These are phyloP conservation scores for Lasiodiplodia gonubiensis DNA, from an alignment of 2,329 filamentous ascomycete species.

Conservation along the genomic window DNA sequence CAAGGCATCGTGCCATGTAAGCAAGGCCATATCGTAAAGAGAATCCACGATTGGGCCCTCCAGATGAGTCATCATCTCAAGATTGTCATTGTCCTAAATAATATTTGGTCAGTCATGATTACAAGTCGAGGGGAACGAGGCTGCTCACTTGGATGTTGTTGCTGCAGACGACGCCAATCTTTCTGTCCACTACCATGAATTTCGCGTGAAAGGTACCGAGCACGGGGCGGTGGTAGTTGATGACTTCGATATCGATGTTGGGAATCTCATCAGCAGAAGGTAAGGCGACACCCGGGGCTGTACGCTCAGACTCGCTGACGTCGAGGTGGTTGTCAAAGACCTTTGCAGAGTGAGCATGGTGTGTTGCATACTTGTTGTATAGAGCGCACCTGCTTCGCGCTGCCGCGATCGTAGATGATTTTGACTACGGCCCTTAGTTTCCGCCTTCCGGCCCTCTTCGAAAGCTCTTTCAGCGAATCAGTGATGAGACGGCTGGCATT, in stretches of 20 bases:
- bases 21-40: slow-evolving; percentile 74
- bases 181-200: slow-evolving; percentile 77
- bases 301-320: slow-evolving; percentile 64
- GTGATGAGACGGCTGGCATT: slow-evolving; percentile 71
- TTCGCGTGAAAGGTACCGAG: slow-evolving; percentile 80
- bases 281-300: slow-evolving; percentile 60
- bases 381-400: slow-evolving; percentile 60
- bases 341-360: slow-evolving; percentile 32
- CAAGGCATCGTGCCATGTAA: slow-evolving; percentile 72
- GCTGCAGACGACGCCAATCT: slow-evolving; percentile 73
- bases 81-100: slow-evolving; percentile 69
- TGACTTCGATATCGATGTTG: slow-evolving; percentile 72
- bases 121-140: not conserved
- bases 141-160: slow-evolving; percentile 68
- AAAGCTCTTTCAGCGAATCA: slow-evolving; percentile 72
- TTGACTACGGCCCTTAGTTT: slow-evolving; percentile 69
- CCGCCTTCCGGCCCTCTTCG: slow-evolving; percentile 64
- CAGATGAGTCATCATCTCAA: slow-evolving; percentile 80
- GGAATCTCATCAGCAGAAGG: slow-evolving; percentile 70
- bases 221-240: slow-evolving; percentile 72
- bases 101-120: not conserved
- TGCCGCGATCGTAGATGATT: slow-evolving; percentile 76
- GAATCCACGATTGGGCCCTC: slow-evolving; percentile 79
- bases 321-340: slow-evolving; percentile 68
- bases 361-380: not conserved